Evolutionary conservation across 257 asterid genomes (phyloP).

Genomic region (Ocimum tenuiflorum): DNA sequence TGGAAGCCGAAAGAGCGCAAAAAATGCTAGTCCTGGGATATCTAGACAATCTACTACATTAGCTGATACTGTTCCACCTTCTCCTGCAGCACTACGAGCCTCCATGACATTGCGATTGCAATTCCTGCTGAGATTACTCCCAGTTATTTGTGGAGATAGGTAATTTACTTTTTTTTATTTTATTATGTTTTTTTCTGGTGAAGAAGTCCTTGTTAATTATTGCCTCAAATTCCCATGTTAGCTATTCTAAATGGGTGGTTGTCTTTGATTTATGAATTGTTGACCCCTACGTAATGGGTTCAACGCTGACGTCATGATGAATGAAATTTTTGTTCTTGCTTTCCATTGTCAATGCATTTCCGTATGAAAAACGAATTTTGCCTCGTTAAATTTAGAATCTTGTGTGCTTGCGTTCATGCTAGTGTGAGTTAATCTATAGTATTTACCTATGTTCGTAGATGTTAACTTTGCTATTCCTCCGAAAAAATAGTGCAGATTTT

Average conservation of each 20-base stretch:
- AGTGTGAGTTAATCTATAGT: background rate
- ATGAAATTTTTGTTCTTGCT: background rate
- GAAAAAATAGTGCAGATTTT: background rate
- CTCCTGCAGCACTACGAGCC: conserved; percentile 86
- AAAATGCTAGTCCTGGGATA: conserved; percentile 68
- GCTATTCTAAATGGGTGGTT: background rate
- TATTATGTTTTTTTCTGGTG: background rate
- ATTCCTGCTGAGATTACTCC: conserved; percentile 82
- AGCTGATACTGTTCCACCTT: conserved; percentile 72
- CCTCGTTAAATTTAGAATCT: background rate
- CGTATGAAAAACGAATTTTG: background rate
- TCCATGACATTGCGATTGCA: conserved; percentile 88
- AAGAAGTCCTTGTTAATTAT: background rate
- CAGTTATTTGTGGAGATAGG: conserved; percentile 84
- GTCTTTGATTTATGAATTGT: background rate
- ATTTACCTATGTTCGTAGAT: background rate
- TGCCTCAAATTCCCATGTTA: background rate
- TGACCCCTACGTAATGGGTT: background rate
- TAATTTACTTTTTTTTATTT: conserved; percentile 1
- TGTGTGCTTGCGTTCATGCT: background rate
- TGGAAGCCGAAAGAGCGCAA: conserved; percentile 62
- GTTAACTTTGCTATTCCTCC: background rate
- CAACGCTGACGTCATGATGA: background rate
- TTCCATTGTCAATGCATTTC: background rate
- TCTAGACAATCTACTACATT: conserved; percentile 55